Evolutionary conservation across 139 green algal species (phyloP).

Genomic region (Chlorella vulgaris): DNA sequence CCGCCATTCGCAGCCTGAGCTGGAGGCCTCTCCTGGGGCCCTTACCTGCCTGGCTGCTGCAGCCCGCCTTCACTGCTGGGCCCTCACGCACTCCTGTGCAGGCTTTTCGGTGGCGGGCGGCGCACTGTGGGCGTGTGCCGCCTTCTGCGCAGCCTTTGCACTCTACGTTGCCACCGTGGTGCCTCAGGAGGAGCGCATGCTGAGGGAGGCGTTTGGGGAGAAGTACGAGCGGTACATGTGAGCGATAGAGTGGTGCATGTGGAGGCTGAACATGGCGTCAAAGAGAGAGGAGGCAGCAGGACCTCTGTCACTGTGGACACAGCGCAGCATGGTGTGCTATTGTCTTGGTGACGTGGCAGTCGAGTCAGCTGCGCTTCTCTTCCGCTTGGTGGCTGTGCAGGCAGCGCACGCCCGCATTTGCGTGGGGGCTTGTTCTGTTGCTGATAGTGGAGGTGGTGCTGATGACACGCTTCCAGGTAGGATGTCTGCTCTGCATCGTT

Average conservation of each 20-base stretch:
- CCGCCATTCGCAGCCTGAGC: no score
- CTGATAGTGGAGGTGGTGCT: conserved; percentile 34
- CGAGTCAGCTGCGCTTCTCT: neutral
- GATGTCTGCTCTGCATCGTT: neutral
- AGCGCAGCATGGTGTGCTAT: no score
- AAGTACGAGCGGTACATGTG: conserved; percentile 31
- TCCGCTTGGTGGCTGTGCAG: no score
- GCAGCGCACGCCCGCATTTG: conserved; percentile 1
- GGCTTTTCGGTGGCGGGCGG: conserved; percentile 43
- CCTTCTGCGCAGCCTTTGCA: conserved; percentile 34
- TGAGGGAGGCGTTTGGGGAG: conserved; percentile 31
- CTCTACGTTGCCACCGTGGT: conserved; percentile 38
- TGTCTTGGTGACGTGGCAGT: no score
- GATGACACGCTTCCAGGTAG: conserved; percentile 29
- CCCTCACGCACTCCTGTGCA: neutral
- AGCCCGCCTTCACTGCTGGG: neutral
- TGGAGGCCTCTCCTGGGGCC: no score
- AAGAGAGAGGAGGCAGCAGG: no score
- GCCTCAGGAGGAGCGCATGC: conserved; percentile 42
- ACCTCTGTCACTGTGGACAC: no score
- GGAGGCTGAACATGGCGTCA: no score
- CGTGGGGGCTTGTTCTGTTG: conserved; percentile 34
- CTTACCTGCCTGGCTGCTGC: no score
- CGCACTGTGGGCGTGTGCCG: conserved; percentile 27
- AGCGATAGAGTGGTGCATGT: neutral